Evolutionary conservation across 2,329 filamentous ascomycete genomes (phyloP).

Genomic region (Pezicula carpinea): DNA sequence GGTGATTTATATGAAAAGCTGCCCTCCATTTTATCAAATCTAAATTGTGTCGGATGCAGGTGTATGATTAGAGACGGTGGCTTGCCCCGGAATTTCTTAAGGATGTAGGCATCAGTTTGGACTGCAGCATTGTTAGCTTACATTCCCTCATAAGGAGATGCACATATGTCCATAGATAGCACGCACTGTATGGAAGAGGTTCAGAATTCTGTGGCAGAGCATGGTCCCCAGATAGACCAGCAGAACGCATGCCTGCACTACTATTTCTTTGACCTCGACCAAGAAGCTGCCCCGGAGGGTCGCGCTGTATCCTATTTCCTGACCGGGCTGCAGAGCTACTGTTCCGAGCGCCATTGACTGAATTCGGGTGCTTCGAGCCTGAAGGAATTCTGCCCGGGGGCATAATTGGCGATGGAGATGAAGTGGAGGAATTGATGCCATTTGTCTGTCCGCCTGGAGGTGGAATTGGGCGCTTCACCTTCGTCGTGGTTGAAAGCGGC

Average conservation of each 20-base stretch:
- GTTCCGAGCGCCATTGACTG: constrained; percentile 37
- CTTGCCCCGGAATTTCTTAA: constrained; percentile 70
- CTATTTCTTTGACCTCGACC: constrained; percentile 44
- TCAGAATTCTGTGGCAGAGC: constrained; percentile 33
- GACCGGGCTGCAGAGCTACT: constrained; percentile 39
- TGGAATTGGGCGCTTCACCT: constrained; percentile 66
- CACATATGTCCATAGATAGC: constrained; percentile 4
- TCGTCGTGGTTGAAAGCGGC: constrained; percentile 32
- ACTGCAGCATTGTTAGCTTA: constrained; percentile 43
- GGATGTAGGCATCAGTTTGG: constrained; percentile 68
- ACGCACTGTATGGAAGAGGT: constrained; percentile 49
- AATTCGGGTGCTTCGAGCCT: constrained; percentile 43
- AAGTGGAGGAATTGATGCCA: constrained; percentile 42
- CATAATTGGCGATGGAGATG: constrained; percentile 43
- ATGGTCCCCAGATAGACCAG: constrained; percentile 42
- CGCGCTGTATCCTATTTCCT: constrained; percentile 54
- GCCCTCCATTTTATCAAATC: constrained; percentile 90
- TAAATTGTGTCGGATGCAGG: constrained; percentile 79
- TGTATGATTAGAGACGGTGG: constrained; percentile 84
- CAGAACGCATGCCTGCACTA: constrained; percentile 45
- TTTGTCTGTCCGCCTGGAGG: constrained; percentile 49
- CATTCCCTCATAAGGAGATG: constrained; percentile 16
- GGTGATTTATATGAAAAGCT: constrained; percentile 90
- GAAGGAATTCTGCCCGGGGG: constrained; percentile 52
- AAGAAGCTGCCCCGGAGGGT: constrained; percentile 41